Evolutionary conservation across 2,329 filamentous ascomycete genomes (phyloP), one percentile per base, ranked within the genome.

Genomic region (Ophiocordyceps australis): DNA sequence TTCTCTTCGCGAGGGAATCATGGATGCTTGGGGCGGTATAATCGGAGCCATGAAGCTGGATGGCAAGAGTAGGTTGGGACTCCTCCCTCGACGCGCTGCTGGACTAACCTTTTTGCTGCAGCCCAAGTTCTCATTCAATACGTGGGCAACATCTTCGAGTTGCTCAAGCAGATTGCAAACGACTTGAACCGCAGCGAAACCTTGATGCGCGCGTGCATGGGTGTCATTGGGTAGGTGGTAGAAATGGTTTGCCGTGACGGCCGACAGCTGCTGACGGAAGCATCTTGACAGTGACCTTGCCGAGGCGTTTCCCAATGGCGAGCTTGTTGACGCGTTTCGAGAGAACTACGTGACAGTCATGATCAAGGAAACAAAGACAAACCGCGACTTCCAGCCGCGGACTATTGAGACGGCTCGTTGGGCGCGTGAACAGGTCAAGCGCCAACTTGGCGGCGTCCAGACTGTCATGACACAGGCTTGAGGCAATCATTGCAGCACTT

Each of bases 21-120:
- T 95, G 76, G 89, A 98, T 62, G 89, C 89, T 18, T 98, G 91
- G 85, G 83, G 85, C 42, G 89, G 89, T 38, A 89, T 93, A 37
- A 83, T 98, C 45, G 74, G 86, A 49, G 83, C 89, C 27, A 83
- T 95, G 76, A 92, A 89, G 61, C 56, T 65, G 26, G 80, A 75
- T 43, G 60, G 59, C 43, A 86, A 86, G 61, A 73, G 75, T 78
- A 52, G 50, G 71, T 56, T n/a, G n/a, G n/a, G n/a, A n/a, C n/a
- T n/a, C n/a, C n/a, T n/a, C n/a, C n/a, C n/a, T n/a, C n/a, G n/a
- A n/a, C n/a, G n/a, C n/a, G n/a, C n/a, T n/a, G n/a, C n/a, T n/a
- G n/a, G n/a, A n/a, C n/a, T n/a, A n/a, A n/a, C n/a, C n/a, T n/a
- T n/a, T n/a, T n/a, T 20, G 6, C 7, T 9, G 19, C 39, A 86